Evolutionary conservation across 2,329 filamentous ascomycete species (phyloP).

Genomic region (Botryotinia narcissicola): DNA sequence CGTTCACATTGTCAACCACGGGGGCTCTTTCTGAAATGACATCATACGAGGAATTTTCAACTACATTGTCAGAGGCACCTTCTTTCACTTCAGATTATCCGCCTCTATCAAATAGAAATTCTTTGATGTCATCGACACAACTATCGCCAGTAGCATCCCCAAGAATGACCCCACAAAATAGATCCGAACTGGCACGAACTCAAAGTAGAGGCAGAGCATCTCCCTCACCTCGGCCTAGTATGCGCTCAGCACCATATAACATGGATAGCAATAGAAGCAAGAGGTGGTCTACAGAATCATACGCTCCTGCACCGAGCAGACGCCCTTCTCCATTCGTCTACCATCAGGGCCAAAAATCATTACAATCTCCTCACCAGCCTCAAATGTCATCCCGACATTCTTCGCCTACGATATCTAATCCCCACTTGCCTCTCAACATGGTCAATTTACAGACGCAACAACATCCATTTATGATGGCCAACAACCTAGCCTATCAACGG

Average conservation of each 20-base stretch:
- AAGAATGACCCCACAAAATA: conserved; percentile 58
- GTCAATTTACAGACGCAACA: conserved; percentile 57
- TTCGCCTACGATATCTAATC: conserved; percentile 44
- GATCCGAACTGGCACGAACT: conserved; percentile 59
- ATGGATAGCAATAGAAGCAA: conserved; percentile 66
- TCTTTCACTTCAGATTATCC: conserved; percentile 68
- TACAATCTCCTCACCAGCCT: conserved; percentile 49
- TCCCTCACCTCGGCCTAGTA: conserved; percentile 65
- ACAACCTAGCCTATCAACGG: conserved; percentile 50
- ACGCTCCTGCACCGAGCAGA: conserved; percentile 55
- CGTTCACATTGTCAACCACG: conserved; percentile 68
- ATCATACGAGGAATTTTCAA: conserved; percentile 69
- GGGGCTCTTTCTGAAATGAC: conserved; percentile 65
- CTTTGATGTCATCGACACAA: conserved; percentile 68
- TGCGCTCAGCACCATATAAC: conserved; percentile 68
- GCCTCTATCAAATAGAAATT: conserved; percentile 64
- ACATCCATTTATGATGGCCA: conserved; percentile 54
- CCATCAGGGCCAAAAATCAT: conserved; percentile 58
- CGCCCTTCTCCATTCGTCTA: conserved; percentile 62
- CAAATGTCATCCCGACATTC: conserved; percentile 55
- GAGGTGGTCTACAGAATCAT: conserved; percentile 76
- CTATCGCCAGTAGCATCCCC: conserved; percentile 73
- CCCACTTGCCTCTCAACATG: conserved; percentile 48
- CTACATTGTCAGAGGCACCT: conserved; percentile 63
- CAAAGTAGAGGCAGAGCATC: conserved; percentile 69